Evolutionary conservation across 305 asterid species (phyloP), one percentile per base, ranked within the genome.

Genomic region (Salvia sclarea): DNA sequence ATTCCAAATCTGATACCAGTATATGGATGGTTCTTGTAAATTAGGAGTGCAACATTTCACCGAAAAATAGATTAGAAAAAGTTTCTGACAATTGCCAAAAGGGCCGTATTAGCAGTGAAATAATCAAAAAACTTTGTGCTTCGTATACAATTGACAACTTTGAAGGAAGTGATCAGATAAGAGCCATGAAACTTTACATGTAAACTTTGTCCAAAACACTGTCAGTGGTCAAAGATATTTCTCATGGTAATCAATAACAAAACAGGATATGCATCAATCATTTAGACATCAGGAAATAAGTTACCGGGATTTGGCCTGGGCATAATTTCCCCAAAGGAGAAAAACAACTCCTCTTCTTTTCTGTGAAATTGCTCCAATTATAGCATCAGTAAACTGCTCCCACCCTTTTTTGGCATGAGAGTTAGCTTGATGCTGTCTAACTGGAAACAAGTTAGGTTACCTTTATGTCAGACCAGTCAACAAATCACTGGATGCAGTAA

Each of bases 301-400:
- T 61, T 82, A 90, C 98, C 92, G 75, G 41, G 95, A 82, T 84
- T 95, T 95, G 73, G 97, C 94, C 78, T 91, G 97, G 44, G 99
- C 96, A 70, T 91, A 89, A 80, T 95, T 95, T 75, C 99, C 99
- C 99, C 99, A 95, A 68, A 95, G 97, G 70, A 95, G 85, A 78
- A 95, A 95, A 72, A 95, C 92, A 68, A 95, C 94, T 72, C 99
- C 99, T 50, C 48, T 79, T 82, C 80, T 86, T 80, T 83, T 84
- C 80, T 71, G 83, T 35, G 99, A 95, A 74, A 91, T 86, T 80
- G 95, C 79, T 78, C 75, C 79, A 61, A 95, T 95, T 40, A 91
- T 89, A 71, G 98, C 84, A 85, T 95, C 99, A 61, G 99, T 95
- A 76, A 95, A 92, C 77, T 84, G 93, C 79, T 95, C 99, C 99